Conservation (phyloP, 176 grass and related monocot species). For the Aegilops tauschii region DNA sequence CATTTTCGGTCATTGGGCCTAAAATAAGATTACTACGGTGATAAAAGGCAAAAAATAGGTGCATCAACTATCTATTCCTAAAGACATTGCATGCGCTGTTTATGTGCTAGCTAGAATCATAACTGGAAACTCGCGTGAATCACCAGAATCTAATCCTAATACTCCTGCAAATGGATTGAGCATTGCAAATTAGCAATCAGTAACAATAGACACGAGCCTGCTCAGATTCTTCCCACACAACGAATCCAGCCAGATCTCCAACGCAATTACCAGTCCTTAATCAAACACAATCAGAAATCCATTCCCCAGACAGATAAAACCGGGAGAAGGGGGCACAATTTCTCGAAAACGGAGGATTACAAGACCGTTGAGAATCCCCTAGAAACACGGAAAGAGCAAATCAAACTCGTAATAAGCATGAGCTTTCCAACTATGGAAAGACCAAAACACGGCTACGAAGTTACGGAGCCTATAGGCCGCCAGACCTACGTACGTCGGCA, state of each 20-base stretch:
- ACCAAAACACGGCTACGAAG: conserved; percentile 10
- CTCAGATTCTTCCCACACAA: background rate
- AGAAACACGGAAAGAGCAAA: conserved; percentile 13
- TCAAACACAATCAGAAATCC: conserved; percentile 1
- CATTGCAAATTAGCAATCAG: background rate
- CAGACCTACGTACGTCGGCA: background rate
- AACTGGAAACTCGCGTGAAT: background rate
- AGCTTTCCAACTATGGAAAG: background rate
- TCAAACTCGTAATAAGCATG: conserved; percentile 8
- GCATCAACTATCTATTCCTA: background rate
- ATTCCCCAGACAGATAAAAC: background rate
- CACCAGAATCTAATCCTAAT: background rate
- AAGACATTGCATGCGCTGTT: background rate
- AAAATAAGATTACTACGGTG: background rate
- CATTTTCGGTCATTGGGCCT: background rate
- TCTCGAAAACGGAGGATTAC: background rate
- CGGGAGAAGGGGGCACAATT: background rate
- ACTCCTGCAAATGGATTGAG: conserved; percentile 6
- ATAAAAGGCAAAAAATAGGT: background rate
- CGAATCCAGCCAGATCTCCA: conserved; percentile 31
- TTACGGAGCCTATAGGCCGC: background rate
- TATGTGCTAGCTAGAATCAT: background rate
- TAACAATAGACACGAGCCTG: background rate
- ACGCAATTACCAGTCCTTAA: background rate
- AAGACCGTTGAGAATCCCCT: background rate